phyloP scores from a whole-genome alignment of 2,329 filamentous ascomycete genomes.

The Periglandula ipomoeae region DNA sequence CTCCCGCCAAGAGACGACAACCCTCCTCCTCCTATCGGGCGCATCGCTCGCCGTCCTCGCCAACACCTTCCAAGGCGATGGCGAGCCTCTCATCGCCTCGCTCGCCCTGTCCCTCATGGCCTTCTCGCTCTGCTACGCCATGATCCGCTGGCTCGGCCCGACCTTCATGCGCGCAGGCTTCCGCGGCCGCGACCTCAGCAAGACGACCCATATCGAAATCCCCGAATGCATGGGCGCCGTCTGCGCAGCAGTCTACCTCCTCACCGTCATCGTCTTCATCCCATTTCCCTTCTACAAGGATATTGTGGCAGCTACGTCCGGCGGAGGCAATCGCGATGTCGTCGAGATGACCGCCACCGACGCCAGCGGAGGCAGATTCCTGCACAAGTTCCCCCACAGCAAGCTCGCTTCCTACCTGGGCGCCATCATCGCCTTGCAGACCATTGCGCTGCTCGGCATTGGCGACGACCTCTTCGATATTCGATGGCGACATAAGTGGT shows the following conservation, averaged over 20 bases:
- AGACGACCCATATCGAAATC: constrained; percentile 58
- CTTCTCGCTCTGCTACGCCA: constrained; percentile 70
- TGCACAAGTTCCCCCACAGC: constrained; percentile 89
- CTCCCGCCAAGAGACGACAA: constrained; percentile 42
- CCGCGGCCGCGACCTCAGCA: constrained; percentile 84
- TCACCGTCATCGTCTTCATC: constrained; percentile 84
- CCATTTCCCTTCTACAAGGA: constrained; percentile 98
- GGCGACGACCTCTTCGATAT: constrained; percentile 97
- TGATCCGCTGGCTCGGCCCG: constrained; percentile 89
- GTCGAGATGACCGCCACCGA: constrained; percentile 61
- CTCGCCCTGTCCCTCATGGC: constrained; percentile 78
- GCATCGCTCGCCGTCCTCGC: constrained; percentile 64
- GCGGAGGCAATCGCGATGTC: constrained; percentile 83
- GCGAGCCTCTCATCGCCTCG: constrained; percentile 81
- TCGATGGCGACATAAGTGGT: constrained; percentile 96
- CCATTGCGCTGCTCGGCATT: constrained; percentile 82
- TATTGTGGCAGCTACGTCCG: constrained; percentile 89
- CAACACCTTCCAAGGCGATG: constrained; percentile 76
- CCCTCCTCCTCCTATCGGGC: constrained; percentile 53
- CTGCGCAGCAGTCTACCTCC: constrained; percentile 83
- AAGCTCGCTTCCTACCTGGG: constrained; percentile 96
- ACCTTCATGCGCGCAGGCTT: constrained; percentile 82
- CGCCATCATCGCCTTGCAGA: constrained; percentile 85
- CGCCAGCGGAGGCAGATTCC: constrained; percentile 52
- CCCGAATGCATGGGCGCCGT: constrained; percentile 96